phyloP scores from a whole-genome alignment of 768 basidiomycete genomes.

The Cyclocybe aegerita region DNA sequence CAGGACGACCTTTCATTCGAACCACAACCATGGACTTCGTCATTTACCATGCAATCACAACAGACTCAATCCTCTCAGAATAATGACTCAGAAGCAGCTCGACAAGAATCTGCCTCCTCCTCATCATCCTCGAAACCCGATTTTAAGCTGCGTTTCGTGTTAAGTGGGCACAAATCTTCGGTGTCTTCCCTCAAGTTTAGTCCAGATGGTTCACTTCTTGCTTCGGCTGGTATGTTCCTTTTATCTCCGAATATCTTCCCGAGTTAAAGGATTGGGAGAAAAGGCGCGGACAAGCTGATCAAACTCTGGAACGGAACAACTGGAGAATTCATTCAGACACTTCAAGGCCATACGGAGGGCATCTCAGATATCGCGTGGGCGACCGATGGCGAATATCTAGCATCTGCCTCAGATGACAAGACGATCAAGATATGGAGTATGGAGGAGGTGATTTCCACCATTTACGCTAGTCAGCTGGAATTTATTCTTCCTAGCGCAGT shows the following conservation, averaged over 20 bases:
- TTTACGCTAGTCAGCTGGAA: neutral
- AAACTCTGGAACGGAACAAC: slow-evolving; percentile 79
- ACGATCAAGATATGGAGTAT: slow-evolving; percentile 85
- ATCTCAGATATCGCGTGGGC: slow-evolving; percentile 94
- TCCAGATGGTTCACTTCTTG: slow-evolving; percentile 77
- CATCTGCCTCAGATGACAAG: slow-evolving; percentile 93
- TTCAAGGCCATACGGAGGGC: slow-evolving; percentile 75
- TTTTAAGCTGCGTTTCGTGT: slow-evolving; percentile 58
- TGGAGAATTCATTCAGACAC: slow-evolving; percentile 71
- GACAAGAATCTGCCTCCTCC: slow-evolving; percentile 5
- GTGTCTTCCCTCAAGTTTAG: slow-evolving; percentile 90
- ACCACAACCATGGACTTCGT: neutral
- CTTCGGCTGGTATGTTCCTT: slow-evolving; percentile 72
- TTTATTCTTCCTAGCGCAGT: slow-evolving; percentile 41
- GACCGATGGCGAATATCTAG: slow-evolving; percentile 74
- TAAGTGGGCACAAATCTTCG: slow-evolving; percentile 81
- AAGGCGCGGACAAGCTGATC: slow-evolving; percentile 82
- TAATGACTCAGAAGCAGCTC: neutral
- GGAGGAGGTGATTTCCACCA: slow-evolving; percentile 46
- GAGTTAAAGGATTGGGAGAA: slow-evolving; percentile 34
- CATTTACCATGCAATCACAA: slow-evolving; percentile 1
- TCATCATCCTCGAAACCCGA: slow-evolving; percentile 31
- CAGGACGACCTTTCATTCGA: slow-evolving; percentile 1
- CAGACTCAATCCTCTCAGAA: neutral
- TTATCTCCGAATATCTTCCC: slow-evolving; percentile 7